A percentile compares a stretch with the other conserved stretches of the same genome.
Evolutionary conservation across 176 grass and related monocot genomes (phyloP).

Genomic region (Carex pumila): DNA sequence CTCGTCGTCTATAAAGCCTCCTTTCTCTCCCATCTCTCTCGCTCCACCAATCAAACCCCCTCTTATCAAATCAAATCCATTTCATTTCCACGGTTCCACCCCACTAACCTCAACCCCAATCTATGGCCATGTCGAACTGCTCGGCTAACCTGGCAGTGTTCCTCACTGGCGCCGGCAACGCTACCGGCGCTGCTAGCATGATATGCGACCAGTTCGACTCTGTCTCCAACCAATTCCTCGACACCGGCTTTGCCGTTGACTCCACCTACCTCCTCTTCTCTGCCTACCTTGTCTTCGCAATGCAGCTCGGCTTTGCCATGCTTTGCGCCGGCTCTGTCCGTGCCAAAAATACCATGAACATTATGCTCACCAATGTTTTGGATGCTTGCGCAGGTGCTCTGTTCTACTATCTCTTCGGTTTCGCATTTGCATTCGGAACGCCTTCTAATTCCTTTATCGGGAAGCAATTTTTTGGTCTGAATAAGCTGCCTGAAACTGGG

Average conservation of each 20-base stretch:
- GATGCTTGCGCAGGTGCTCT: slow-evolving; percentile 76
- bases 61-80: neutral
- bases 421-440: slow-evolving; percentile 82
- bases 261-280: slow-evolving; percentile 97
- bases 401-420: slow-evolving; percentile 97
- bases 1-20: neutral
- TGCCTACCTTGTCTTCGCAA: slow-evolving; percentile 87
- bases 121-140: slow-evolving; percentile 62
- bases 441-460: slow-evolving; percentile 92
- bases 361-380: slow-evolving; percentile 97
- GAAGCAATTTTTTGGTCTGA: slow-evolving; percentile 82
- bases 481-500: slow-evolving; percentile 43
- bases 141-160: slow-evolving; percentile 48
- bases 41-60: slow-evolving; percentile 17
- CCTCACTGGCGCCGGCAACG: slow-evolving; percentile 54
- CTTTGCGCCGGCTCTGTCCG: slow-evolving; percentile 84
- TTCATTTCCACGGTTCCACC: neutral
- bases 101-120: neutral
- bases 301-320: slow-evolving; percentile 98
- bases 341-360: slow-evolving; percentile 99
- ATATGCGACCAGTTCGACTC: slow-evolving; percentile 34
- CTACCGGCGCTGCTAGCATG: slow-evolving; percentile 31
- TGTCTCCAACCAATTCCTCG: slow-evolving; percentile 57
- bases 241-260: slow-evolving; percentile 66
- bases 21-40: neutral